Base-by-base conservation (phyloP, 345 rosid species). In the Populus euphratica region DNA sequence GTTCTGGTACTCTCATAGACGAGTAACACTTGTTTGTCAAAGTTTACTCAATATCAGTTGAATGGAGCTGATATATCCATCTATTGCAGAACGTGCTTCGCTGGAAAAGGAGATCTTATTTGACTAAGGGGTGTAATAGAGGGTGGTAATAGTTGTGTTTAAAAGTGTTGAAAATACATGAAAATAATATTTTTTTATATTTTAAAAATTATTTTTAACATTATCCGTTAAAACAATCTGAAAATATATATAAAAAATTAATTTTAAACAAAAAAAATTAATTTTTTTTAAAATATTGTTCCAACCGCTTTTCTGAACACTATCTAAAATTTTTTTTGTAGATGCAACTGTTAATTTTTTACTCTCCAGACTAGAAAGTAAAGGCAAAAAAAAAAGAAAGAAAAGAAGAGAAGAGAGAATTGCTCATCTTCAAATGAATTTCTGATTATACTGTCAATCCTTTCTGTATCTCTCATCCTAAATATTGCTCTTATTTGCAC, bases 401-500 rank as follows among this genome's bases (percentile, higher is more conserved):
- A 33, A 33, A 49, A 36, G 10, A 2, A 21, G 35, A 33, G 36
- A 54, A 72, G 61, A 23, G 25, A 52, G 36, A 56, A n/a, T 56
- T 56, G 62, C 23, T 8, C 11, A 11, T 43, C 14, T 10, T 43
- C 47, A 43, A 10, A 10, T 43, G 62, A 27, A 56, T 56, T 68
- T 69, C 49, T 20, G 23, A 23, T 36, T 41, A 1, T 59, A 4
- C 68, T 59, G 43, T 20, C 9, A 31, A 20, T 80, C 31, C 56
- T 75, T 66, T 66, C 10, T 66, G 29, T 69, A 68, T 20, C 69
- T 20, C 16, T 8, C 62, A 77, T 73, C 66, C 39, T 23, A 29
- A 36, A 14, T 11, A 9, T 56, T 73, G 25, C 73, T 81, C 25
- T 54, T 67, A 59, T 33, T 59, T 54, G 69, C 73, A 78, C 69